Evolutionary conservation across 225 moss, liverwort and hornwort genomes (phyloP).

Genomic region (Antitrichia curtipendula): DNA sequence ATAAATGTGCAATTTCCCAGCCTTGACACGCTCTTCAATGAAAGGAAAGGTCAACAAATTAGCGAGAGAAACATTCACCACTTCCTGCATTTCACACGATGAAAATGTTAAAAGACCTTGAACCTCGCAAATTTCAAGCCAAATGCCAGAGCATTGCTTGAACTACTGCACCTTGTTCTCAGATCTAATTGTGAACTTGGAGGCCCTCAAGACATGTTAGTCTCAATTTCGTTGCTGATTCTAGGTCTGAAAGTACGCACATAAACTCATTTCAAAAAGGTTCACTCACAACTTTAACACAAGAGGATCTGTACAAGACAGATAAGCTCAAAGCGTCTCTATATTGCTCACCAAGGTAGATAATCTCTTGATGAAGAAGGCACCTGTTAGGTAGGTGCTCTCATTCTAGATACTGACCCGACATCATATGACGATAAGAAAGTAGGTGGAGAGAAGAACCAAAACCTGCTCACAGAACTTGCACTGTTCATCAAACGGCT

Average conservation of each 20-base stretch:
- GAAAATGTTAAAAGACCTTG: background rate
- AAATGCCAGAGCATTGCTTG: background rate
- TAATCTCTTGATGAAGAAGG: background rate
- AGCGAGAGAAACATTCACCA: slow-evolving; percentile 64
- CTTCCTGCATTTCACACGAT: slow-evolving; percentile 47
- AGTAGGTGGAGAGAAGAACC: background rate
- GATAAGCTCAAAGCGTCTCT: background rate
- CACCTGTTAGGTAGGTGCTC: background rate
- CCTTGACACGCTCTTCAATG: slow-evolving; percentile 67
- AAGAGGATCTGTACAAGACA: background rate
- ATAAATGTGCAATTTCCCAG: slow-evolving; percentile 50
- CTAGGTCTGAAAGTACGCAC: background rate
- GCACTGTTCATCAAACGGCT: slow-evolving; percentile 58
- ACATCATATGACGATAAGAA: background rate
- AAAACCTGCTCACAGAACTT: slow-evolving; percentile 68
- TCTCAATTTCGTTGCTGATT: background rate
- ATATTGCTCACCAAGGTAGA: background rate
- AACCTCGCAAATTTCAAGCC: background rate
- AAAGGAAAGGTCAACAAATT: slow-evolving; percentile 84
- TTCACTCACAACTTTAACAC: background rate
- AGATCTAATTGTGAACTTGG: background rate
- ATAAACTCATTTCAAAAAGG: background rate
- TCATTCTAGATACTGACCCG: background rate
- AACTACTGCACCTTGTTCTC: background rate
- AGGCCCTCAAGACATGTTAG: background rate